Percentiles rank a stretch among this genome's conserved stretches.
Conservation (phyloP, 805 yeast genomes). For the Candida xiaguanensis region DNA sequence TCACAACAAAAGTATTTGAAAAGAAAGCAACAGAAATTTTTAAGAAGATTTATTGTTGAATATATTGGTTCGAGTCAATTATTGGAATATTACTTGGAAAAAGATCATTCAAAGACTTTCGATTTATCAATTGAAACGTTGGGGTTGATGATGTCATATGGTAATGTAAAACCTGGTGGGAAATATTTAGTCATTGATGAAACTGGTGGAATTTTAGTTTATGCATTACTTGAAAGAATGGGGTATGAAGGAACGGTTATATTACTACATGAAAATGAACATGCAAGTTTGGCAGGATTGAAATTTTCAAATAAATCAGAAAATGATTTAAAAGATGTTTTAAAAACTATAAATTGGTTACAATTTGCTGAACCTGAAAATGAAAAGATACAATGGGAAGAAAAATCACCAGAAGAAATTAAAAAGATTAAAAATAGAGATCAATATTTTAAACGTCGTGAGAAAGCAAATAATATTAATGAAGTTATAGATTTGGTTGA, state of each 20-base stretch:
- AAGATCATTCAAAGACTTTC: conserved; percentile 66
- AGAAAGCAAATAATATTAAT: conserved; percentile 51
- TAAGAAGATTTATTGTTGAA: conserved; percentile 80
- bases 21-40: conserved; percentile 88
- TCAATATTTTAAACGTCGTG: conserved; percentile 64
- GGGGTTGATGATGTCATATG: conserved; percentile 73
- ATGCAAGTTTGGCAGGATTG: conserved; percentile 73
- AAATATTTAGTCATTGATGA: conserved; percentile 86
- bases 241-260: conserved; percentile 68
- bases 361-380: conserved; percentile 80
- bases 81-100: conserved; percentile 70
- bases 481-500: conserved; percentile 49
- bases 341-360: conserved; percentile 69
- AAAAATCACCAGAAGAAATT: conserved; percentile 49
- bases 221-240: conserved; percentile 88
- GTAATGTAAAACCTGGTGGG: conserved; percentile 86
- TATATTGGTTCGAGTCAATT: conserved; percentile 68
- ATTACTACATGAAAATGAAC: conserved; percentile 88
- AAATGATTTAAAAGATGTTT: conserved; percentile 48
- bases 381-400: conserved; percentile 45
- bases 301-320: conserved; percentile 58
- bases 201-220: conserved; percentile 86
- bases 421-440: conserved; percentile 56
- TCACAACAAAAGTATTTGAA: conserved; percentile 90
- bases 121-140: conserved; percentile 84